These are phyloP conservation scores for Trichopus zeylanicus DNA, from an alignment of 116 monocot genomes.

Conservation along the genomic window DNA sequence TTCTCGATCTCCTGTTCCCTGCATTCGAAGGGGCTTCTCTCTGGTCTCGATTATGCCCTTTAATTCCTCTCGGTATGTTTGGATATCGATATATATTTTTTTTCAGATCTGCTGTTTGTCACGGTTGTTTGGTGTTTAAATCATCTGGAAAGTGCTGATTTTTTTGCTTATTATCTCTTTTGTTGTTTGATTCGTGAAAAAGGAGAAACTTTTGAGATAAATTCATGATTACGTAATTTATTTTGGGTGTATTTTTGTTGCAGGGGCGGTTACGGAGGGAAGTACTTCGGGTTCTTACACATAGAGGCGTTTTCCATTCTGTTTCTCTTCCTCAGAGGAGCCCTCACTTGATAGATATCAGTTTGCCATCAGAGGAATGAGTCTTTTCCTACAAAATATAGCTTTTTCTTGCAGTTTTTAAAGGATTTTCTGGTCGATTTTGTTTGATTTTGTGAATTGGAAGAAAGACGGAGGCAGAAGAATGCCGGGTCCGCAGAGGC, in stretches of 20 bases:
- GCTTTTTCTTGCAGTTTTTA: neutral
- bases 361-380: no score
- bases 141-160: no score
- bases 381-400: no score
- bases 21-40: neutral
- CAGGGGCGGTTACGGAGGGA: neutral
- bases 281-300: conserved; percentile 1
- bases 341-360: neutral
- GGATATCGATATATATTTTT: neutral
- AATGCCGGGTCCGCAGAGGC: conserved; percentile 20
- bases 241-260: neutral
- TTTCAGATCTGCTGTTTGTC: neutral
- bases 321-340: conserved; percentile 1
- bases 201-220: no score
- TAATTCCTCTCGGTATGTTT: neutral
- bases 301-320: neutral
- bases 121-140: no score
- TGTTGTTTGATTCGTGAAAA: no score
- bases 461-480: neutral
- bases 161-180: neutral
- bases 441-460: neutral
- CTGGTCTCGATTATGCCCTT: neutral
- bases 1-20: no score
- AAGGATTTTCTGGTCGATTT: neutral
- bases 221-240: no score